Evolutionary conservation across 1,139 yeast genomes (phyloP), one percentile per base, ranked within the genome.

Genomic region (Kodamaea anthophila): DNA sequence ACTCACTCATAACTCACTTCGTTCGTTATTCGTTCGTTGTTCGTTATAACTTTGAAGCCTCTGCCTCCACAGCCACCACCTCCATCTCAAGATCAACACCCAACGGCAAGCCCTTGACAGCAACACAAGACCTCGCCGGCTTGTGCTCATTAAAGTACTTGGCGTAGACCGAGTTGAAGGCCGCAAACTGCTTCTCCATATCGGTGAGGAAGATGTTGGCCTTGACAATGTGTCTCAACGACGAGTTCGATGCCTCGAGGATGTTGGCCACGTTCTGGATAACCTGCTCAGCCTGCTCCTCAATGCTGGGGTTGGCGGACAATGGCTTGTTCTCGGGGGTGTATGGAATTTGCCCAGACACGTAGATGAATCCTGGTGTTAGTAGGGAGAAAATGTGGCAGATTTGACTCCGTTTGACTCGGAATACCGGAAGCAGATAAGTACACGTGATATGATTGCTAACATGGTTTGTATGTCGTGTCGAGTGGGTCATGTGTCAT

Each of bases 121-220:
- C 95, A 44, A 87, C 94, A 68, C 95, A 86, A 2, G 95, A 83
- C 70, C 97, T 83, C 22, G 96, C 96, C 33, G 97, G 96, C 61
- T 82, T 83, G 67, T 84, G 94, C 35, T 65, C 70, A 53, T 56
- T 67, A 65, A 88, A 87, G 61, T 82, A 83, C 58, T 82, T 79
- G 40, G 74, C 77, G 60, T 87, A 88, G 32, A 84, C 91, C 43
- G 70, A 71, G 62, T 88, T 88, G 67, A 88, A 84, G 43, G 75
- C 81, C 37, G 72, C 82, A 50, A 87, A 88, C 55, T 81, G 75
- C 23, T 57, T 45, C 47, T 67, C 63, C 79, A 88, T 88, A 58
- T 88, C 95, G 35, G 94, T 80, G 58, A 88, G 74, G 67, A 84
- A 88, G 40, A 87, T 73, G 55, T 81, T 86, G 49, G 84, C 82